A percentile compares a stretch with the other conserved stretches of the same genome.
Conservation (phyloP, 1,284 basidiomycete genomes). For the Peniophora sp. region DNA sequence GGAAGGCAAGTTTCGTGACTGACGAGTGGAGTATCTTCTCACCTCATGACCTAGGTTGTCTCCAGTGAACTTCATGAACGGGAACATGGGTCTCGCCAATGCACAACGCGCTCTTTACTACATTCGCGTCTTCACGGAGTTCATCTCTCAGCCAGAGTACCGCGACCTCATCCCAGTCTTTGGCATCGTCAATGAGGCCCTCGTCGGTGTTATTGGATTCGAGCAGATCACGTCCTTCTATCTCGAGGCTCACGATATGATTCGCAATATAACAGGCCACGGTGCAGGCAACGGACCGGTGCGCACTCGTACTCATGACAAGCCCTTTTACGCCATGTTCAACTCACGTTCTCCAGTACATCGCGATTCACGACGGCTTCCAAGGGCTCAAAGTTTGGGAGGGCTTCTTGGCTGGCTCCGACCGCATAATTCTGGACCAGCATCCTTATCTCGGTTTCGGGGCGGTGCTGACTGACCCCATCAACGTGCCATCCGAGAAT, state of each 20-base stretch:
- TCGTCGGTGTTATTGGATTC: conserved; percentile 28
- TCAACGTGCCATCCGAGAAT: conserved; percentile 21
- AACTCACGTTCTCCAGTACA: conserved; percentile 17
- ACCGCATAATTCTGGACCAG: conserved; percentile 46
- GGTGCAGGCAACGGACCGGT: conserved; percentile 46
- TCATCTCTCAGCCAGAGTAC: conserved; percentile 51
- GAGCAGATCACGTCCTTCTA: conserved; percentile 28
- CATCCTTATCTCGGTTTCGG: conserved; percentile 40
- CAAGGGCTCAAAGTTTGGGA: conserved; percentile 28
- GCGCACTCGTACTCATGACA: no score
- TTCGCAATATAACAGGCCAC: conserved; percentile 48
- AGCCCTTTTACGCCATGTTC: background rate
- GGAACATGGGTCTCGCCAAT: conserved; percentile 56
- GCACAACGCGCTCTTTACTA: conserved; percentile 51
- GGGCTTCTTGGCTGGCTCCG: conserved; percentile 46
- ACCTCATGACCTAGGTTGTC: background rate
- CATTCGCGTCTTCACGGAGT: conserved; percentile 50
- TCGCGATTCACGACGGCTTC: conserved; percentile 46
- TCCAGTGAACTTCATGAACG: conserved; percentile 48
- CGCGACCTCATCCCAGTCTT: conserved; percentile 42
- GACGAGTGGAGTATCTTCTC: background rate
- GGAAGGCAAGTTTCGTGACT: conserved; percentile 31
- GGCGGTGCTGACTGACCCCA: conserved; percentile 20
- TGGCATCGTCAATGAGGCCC: conserved; percentile 33
- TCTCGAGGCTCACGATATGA: conserved; percentile 41